Evolutionary conservation across 2,329 filamentous ascomycete species (phyloP).

Genomic region (Paraphoma chrysanthemicola): DNA sequence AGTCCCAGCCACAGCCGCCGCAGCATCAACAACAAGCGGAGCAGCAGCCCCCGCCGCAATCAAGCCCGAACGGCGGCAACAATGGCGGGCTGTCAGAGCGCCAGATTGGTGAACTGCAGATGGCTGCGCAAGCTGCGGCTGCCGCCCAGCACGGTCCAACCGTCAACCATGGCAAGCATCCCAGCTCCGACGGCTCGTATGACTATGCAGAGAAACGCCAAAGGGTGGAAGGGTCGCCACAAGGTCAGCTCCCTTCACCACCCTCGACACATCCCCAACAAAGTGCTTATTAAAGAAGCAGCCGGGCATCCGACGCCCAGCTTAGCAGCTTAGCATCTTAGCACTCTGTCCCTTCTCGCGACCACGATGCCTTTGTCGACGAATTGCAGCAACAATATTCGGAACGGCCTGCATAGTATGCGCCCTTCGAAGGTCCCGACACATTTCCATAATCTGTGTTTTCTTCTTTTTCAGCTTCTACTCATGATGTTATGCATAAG

Average conservation of each 20-base stretch:
- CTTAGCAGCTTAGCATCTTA: constrained; percentile 30
- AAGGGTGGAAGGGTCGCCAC: constrained; percentile 40
- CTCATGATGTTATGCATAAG: constrained; percentile 28
- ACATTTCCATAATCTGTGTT: constrained; percentile 1
- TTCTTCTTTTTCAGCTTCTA: constrained; percentile 1
- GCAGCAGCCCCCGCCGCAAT: constrained; percentile 29
- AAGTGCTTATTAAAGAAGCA: constrained; percentile 42
- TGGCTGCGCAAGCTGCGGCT: constrained; percentile 46
- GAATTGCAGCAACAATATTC: constrained; percentile 24
- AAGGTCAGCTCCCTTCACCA: constrained; percentile 42
- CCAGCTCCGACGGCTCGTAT: constrained; percentile 39
- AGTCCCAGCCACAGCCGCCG: constrained; percentile 16
- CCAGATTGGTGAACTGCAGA: constrained; percentile 48
- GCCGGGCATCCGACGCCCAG: constrained; percentile 29
- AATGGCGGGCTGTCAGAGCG: constrained; percentile 46
- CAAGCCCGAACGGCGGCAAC: constrained; percentile 30
- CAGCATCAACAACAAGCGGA: constrained; percentile 29
- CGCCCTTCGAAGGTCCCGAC: background rate
- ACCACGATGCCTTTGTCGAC: constrained; percentile 27
- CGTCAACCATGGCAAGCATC: constrained; percentile 40
- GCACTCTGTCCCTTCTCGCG: constrained; percentile 18
- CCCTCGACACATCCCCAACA: constrained; percentile 26
- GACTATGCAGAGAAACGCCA: constrained; percentile 46
- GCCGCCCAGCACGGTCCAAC: constrained; percentile 42
- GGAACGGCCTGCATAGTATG: constrained; percentile 18